Evolutionary conservation across 768 basidiomycete genomes (phyloP), one percentile per base, ranked within the genome.

Genomic region (Crassisporium funariophilum): DNA sequence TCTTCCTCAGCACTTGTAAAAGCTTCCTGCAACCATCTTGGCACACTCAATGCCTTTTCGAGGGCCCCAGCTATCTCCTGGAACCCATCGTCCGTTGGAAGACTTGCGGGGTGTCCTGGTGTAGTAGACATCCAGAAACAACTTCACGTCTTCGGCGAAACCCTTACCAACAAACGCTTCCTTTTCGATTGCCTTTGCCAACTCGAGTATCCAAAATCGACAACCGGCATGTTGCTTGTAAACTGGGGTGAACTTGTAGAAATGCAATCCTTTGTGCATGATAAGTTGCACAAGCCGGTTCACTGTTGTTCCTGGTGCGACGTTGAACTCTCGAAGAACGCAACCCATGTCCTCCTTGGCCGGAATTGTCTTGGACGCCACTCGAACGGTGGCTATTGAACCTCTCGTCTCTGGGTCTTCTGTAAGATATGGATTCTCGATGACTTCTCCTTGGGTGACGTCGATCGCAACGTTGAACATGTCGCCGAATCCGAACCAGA

Each of bases 151-250:
- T n/a, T n/a, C n/a, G n/a, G n/a, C n/a, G n/a, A n/a, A n/a, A n/a
- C n/a, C n/a, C n/a, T n/a, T n/a, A n/a, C n/a, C n/a, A n/a, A n/a
- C n/a, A n/a, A n/a, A n/a, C n/a, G n/a, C n/a, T n/a, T 19, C 25
- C 16, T 11, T 29, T 15, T 46, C 45, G 6, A 46, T 35, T 27
- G n/a, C 36, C 9, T 15, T 3, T 8, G 45, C 21, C 11, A 46
- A 31, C 11, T 5, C 23, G 5, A 20, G 23, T 2, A 58, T 44
- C 57, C 59, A 58, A 41, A 53, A 47, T 13, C 57, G 50, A 29
- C 59, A 61, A 8, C 59, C 59, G 5, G 52, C 46, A n/a, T 55
- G 53, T 19, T 56, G 55, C 35, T 54, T 52, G 23, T 45, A 41
- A 13, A 41, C 41, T 3, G 57, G 51, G 15, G 21, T 24, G 40